Evolutionary conservation across 176 grass and related monocot species (phyloP).

Genomic region (Miscanthus lutarioriparius): DNA sequence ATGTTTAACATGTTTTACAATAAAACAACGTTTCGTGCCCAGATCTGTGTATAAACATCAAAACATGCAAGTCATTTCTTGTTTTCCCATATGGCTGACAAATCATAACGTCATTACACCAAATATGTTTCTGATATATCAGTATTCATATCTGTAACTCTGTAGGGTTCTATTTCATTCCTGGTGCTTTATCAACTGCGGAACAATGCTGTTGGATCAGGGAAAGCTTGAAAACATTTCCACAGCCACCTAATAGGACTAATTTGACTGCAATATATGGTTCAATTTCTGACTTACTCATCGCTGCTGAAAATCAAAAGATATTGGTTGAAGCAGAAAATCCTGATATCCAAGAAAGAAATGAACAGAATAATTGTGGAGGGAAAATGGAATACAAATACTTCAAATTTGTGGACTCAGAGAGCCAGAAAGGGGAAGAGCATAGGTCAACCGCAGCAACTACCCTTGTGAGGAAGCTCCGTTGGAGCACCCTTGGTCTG

Average conservation of each 20-base stretch:
- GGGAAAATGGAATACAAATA: conserved; percentile 1
- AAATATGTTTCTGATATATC: not conserved
- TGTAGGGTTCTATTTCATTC: conserved; percentile 89
- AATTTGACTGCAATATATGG: conserved; percentile 75
- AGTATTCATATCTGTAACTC: conserved; percentile 24
- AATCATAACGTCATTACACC: not conserved
- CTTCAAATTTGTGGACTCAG: conserved; percentile 44
- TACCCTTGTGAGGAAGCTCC: conserved; percentile 72
- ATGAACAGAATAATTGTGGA: conserved; percentile 1
- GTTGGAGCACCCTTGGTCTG: conserved; percentile 89
- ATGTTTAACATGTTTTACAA: too few relatives aligned
- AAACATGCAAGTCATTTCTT: not conserved
- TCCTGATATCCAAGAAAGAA: conserved; percentile 19
- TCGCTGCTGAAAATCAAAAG: conserved; percentile 58
- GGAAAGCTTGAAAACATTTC: conserved; percentile 79
- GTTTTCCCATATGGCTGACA: not conserved
- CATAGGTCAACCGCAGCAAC: conserved; percentile 48
- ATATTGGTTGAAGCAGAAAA: conserved; percentile 54
- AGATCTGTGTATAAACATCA: not conserved
- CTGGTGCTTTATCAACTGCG: conserved; percentile 55
- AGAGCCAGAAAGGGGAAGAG: conserved; percentile 5
- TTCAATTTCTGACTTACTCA: conserved; percentile 62
- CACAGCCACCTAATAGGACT: conserved; percentile 89
- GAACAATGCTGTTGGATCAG: conserved; percentile 86
- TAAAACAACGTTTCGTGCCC: not conserved